Conservation (phyloP, 1,139 yeast genomes). For the Blastobotrys illinoisensis region DNA sequence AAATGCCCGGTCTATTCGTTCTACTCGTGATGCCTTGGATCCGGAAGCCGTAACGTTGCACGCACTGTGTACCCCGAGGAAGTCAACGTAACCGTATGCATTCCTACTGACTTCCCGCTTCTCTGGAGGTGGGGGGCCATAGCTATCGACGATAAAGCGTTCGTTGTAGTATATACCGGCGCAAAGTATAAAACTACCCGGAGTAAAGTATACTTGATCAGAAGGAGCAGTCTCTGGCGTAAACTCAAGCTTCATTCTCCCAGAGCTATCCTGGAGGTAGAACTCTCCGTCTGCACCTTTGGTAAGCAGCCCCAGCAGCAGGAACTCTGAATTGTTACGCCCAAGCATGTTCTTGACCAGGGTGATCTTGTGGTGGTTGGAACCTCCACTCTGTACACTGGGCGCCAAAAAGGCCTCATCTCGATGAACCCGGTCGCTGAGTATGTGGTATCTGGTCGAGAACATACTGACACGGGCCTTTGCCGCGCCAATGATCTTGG, state of each 20-base stretch:
- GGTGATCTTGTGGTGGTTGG: conserved; percentile 52
- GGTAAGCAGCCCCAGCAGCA: conserved; percentile 70
- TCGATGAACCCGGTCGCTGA: conserved; percentile 66
- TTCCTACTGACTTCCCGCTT: conserved; percentile 59
- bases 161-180: conserved; percentile 77
- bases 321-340: conserved; percentile 68
- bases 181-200: conserved; percentile 75
- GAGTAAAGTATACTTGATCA: conserved; percentile 62
- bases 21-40: conserved; percentile 23
- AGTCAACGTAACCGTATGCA: conserved; percentile 73
- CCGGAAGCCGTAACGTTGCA: conserved; percentile 9
- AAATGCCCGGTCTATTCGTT: conserved; percentile 55
- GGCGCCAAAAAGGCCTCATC: conserved; percentile 64
- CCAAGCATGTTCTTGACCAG: conserved; percentile 81
- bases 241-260: conserved; percentile 65
- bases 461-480: conserved; percentile 34
- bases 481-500: conserved; percentile 32
- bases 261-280: conserved; percentile 78
- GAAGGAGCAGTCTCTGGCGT: conserved; percentile 49
- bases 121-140: conserved; percentile 90
- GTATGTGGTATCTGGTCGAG: conserved; percentile 49
- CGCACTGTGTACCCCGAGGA: conserved; percentile 59
- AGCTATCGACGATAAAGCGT: conserved; percentile 65
- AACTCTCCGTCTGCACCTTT: conserved; percentile 61
- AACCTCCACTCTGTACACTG: conserved; percentile 24